Evolutionary conservation across 2,329 filamentous ascomycete species (phyloP).

Genomic region (Arthrobotrys pseudoclavata): DNA sequence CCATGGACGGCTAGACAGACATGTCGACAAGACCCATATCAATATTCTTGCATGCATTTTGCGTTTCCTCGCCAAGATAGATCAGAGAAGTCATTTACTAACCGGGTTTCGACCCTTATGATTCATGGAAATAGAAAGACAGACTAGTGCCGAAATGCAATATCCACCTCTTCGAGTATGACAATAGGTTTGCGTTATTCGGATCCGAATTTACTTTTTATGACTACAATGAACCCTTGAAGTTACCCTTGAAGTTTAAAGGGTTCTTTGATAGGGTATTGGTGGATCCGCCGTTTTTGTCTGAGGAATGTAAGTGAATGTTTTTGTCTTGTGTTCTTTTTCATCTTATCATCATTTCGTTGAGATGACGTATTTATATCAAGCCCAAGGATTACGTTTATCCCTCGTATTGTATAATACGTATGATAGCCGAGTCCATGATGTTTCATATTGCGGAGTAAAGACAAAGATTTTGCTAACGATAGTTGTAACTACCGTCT

Average conservation of each 20-base stretch:
- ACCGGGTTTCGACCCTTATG: conserved; percentile 9
- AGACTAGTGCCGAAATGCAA: conserved; percentile 68
- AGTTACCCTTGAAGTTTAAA: conserved; percentile 64
- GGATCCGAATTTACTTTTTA: conserved; percentile 78
- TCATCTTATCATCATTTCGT: conserved; percentile 11
- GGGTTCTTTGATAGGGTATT: conserved; percentile 78
- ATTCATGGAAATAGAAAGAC: conserved; percentile 48
- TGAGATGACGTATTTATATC: conserved; percentile 9
- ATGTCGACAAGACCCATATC: conserved; percentile 15
- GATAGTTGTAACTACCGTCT: conserved; percentile 7
- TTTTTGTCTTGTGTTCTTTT: conserved; percentile 64
- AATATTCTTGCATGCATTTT: conserved; percentile 32
- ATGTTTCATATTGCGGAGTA: conserved; percentile 18
- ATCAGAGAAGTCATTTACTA: conserved; percentile 11
- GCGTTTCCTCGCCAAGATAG: conserved; percentile 5
- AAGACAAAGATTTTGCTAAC: conserved; percentile 21
- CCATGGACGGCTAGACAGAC: neutral
- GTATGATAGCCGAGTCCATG: neutral
- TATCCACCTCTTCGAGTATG: conserved; percentile 79
- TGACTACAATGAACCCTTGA: conserved; percentile 78
- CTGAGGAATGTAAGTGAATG: conserved; percentile 79
- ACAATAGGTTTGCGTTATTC: conserved; percentile 80
- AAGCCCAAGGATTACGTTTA: neutral
- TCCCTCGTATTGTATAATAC: neutral
- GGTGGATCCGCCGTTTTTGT: conserved; percentile 83